phyloP scores from a whole-genome alignment of 1,139 yeast genomes.

The Yamadazyma triangularis region DNA sequence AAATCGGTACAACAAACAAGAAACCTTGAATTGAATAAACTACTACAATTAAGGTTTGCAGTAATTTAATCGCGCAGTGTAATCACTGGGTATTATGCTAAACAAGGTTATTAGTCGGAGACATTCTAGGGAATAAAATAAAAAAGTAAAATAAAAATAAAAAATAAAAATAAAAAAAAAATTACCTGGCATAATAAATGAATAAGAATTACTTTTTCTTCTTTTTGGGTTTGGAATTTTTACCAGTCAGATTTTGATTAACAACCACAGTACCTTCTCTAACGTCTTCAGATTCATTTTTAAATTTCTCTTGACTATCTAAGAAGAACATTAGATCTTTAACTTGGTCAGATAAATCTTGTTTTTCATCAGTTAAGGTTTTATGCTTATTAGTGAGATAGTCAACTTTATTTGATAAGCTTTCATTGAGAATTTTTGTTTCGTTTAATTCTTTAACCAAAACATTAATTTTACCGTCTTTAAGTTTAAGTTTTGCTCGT shows the following conservation, averaged over 20 bases:
- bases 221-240: constrained; percentile 17
- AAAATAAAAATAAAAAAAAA: no score
- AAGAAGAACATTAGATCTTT: constrained; percentile 78
- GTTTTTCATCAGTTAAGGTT: constrained; percentile 32
- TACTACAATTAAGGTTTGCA: no score
- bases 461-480: constrained; percentile 28
- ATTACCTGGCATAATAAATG: no score
- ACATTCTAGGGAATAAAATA: no score
- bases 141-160: no score
- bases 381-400: constrained; percentile 28
- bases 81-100: no score
- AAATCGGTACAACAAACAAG: no score
- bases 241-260: constrained; percentile 19
- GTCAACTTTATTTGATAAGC: constrained; percentile 55
- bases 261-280: constrained; percentile 64
- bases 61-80: no score
- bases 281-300: constrained; percentile 65
- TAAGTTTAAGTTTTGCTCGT: constrained; percentile 23
- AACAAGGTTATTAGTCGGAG: no score
- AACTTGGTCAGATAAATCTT: constrained; percentile 63
- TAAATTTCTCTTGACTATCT: constrained; percentile 68
- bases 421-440: constrained; percentile 47
- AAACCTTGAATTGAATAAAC: no score
- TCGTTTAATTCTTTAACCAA: constrained; percentile 28
- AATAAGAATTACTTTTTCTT: no score